phyloP scores from a whole-genome alignment of 73 alveolate species.

The Durusdinium trenchii region DNA sequence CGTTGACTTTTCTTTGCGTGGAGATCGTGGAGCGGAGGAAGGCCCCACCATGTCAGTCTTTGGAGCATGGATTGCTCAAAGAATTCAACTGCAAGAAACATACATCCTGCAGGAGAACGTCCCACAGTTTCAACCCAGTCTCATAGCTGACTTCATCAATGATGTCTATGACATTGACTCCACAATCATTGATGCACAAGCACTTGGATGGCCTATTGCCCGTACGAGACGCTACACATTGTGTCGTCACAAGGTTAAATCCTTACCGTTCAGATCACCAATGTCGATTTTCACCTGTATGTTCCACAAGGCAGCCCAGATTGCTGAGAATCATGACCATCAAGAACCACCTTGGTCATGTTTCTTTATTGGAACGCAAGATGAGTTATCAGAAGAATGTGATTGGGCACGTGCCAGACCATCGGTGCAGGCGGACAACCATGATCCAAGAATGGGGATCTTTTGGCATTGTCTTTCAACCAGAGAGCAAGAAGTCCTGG shows the following conservation, averaged over 20 bases:
- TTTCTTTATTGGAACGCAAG: background rate
- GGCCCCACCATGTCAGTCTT: background rate
- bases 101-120: slow-evolving; percentile 22
- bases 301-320: background rate
- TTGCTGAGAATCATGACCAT: background rate
- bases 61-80: background rate
- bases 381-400: background rate
- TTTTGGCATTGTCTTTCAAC: background rate
- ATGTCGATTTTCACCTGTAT: background rate
- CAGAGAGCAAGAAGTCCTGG: background rate
- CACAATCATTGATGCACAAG: background rate
- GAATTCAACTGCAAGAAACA: background rate
- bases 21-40: background rate
- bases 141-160: background rate
- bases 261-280: slow-evolving; percentile 4
- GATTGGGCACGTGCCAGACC: background rate
- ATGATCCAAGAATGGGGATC: too few species aligned
- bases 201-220: background rate
- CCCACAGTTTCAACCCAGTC: background rate
- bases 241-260: background rate
- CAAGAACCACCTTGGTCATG: background rate
- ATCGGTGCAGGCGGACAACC: background rate
- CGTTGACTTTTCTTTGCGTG: background rate
- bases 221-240: slow-evolving; percentile 1
- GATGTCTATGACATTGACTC: background rate